A percentile compares a stretch with the other conserved stretches of the same genome.
Evolutionary conservation across 768 basidiomycete genomes (phyloP).

Genomic region (Mycena belliarum): DNA sequence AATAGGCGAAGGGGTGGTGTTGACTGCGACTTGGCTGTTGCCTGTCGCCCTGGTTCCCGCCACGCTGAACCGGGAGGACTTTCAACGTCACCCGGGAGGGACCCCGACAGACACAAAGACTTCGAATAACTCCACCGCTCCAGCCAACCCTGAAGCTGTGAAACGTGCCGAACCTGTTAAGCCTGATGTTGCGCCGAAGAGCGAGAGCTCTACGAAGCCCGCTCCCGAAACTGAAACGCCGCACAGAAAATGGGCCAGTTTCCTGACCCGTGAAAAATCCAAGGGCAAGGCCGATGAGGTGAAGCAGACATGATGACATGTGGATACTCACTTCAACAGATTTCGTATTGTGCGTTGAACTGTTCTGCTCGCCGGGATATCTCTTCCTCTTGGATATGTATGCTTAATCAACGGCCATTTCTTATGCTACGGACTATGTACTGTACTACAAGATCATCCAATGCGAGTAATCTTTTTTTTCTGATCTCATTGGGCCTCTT

Average conservation of each 20-base stretch:
- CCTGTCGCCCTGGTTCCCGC: constrained; percentile 76
- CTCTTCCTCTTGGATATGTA: no score
- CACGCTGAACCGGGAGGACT: constrained; percentile 53
- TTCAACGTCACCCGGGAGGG: constrained; percentile 19
- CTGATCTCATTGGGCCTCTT: no score
- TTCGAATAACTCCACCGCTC: background rate
- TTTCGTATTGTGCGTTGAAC: no score
- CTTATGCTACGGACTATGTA: no score
- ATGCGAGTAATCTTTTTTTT: no score
- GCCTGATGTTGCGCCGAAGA: background rate
- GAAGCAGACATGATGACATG: background rate
- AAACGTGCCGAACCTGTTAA: background rate
- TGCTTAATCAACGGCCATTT: no score
- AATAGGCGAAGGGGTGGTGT: constrained; percentile 73
- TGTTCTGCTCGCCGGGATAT: no score
- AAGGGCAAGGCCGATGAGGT: background rate
- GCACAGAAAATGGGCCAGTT: background rate
- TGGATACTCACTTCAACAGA: no score
- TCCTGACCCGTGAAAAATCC: background rate
- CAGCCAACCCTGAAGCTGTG: background rate
- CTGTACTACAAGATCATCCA: no score
- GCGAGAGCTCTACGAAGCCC: background rate
- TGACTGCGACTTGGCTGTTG: constrained; percentile 82
- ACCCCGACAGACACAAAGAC: background rate
- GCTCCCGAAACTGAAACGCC: background rate